These are phyloP conservation scores for Alternaria brassicicola DNA, from an alignment of 2,329 filamentous ascomycete genomes.

Conservation along the genomic window DNA sequence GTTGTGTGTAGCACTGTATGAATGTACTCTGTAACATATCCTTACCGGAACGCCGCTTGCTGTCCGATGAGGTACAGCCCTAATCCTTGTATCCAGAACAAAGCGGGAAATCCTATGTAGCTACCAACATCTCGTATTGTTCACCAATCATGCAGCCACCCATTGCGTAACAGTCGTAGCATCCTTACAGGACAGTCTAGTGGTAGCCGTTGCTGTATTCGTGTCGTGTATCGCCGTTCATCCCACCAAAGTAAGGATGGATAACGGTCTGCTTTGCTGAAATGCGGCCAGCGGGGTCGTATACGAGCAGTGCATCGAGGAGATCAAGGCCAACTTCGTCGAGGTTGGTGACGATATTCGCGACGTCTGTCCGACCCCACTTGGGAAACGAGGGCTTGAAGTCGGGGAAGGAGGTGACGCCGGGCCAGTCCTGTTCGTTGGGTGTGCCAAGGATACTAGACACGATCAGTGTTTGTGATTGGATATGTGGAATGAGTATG, in stretches of 20 bases:
- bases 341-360: conserved; percentile 71
- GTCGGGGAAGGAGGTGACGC: conserved; percentile 92
- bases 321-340: conserved; percentile 75
- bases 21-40: conserved; percentile 19
- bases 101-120: conserved; percentile 21
- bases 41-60: conserved; percentile 31
- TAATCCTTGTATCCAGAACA: conserved; percentile 28
- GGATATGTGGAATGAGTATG: not conserved
- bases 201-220: conserved; percentile 51
- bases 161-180: conserved; percentile 39
- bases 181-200: conserved; percentile 27
- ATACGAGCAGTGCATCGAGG: conserved; percentile 75
- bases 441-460: conserved; percentile 74
- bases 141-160: conserved; percentile 29
- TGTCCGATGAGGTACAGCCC: conserved; percentile 23
- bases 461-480: conserved; percentile 13
- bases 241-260: conserved; percentile 78
- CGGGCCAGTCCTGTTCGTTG: conserved; percentile 81
- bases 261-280: conserved; percentile 86
- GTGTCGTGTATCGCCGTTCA: conserved; percentile 43
- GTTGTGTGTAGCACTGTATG: conserved; percentile 2
- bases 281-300: conserved; percentile 84
- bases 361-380: conserved; percentile 75
- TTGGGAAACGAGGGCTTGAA: conserved; percentile 93
- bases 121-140: conserved; percentile 11